These are phyloP conservation scores for Cyberlindnera amylophila DNA, from an alignment of 805 yeast species.

Conservation along the genomic window DNA sequence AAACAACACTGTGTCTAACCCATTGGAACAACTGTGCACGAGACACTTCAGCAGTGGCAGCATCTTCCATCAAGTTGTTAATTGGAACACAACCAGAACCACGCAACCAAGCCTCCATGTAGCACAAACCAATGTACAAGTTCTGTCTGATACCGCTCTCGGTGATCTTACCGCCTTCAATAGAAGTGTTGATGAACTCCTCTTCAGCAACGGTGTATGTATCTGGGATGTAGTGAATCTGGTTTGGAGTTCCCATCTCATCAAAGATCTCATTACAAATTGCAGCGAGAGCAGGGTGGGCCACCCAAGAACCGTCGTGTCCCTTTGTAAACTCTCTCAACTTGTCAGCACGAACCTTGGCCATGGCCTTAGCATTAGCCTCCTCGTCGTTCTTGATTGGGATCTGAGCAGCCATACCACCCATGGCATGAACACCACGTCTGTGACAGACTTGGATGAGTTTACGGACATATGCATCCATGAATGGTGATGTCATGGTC, in stretches of 20 bases:
- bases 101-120: conserved; percentile 84
- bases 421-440: conserved; percentile 82
- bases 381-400: conserved; percentile 71
- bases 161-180: conserved; percentile 61
- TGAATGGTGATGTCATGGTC: conserved; percentile 77
- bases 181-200: conserved; percentile 62
- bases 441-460: conserved; percentile 71
- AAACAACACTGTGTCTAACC: conserved; percentile 64
- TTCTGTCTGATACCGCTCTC: conserved; percentile 68
- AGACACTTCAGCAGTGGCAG: conserved; percentile 86
- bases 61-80: conserved; percentile 84
- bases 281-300: conserved; percentile 78
- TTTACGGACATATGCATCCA: conserved; percentile 72
- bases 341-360: conserved; percentile 70
- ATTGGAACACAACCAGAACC: conserved; percentile 85
- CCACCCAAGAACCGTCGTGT: conserved; percentile 89
- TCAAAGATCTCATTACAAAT: conserved; percentile 70
- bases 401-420: conserved; percentile 88
- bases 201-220: conserved; percentile 51
- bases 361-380: conserved; percentile 64
- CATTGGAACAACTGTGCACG: conserved; percentile 81
- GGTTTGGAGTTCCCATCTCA: conserved; percentile 82
- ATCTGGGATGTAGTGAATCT: conserved; percentile 49
- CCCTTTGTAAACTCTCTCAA: conserved; percentile 74
- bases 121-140: conserved; percentile 70